phyloP scores from a whole-genome alignment of 495 filamentous ascomycete species.

The Penicillium simplicissimum region DNA sequence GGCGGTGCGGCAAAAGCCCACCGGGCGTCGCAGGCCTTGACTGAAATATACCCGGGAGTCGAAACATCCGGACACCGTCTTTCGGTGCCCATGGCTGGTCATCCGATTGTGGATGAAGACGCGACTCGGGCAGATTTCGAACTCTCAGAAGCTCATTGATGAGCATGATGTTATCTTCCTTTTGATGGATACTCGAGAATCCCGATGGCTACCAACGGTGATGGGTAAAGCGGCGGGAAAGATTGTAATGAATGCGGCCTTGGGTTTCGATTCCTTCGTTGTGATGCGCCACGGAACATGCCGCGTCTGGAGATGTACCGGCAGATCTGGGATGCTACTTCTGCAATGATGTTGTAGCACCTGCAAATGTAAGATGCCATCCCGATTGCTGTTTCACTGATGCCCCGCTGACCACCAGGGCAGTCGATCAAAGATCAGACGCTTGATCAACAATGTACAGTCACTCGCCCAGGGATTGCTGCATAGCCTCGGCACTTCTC shows the following conservation, averaged over 20 bases:
- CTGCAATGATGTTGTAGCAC: conserved; percentile 96
- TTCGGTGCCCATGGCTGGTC: conserved; percentile 92
- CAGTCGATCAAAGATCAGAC: conserved; percentile 91
- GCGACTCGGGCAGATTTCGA: conserved; percentile 69
- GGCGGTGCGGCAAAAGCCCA: conserved; percentile 84
- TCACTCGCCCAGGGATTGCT: conserved; percentile 90
- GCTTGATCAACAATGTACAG: conserved; percentile 96
- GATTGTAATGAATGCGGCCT: conserved; percentile 92
- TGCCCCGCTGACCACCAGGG: conserved; percentile 41
- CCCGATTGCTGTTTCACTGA: neutral
- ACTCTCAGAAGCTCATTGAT: conserved; percentile 68
- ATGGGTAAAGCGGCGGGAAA: conserved; percentile 94
- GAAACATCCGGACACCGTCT: conserved; percentile 74
- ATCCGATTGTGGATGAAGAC: conserved; percentile 73
- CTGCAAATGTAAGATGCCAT: conserved; percentile 73
- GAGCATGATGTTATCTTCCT: conserved; percentile 92
- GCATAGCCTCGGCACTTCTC: conserved; percentile 90
- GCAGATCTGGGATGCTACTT: conserved; percentile 90
- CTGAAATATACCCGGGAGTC: conserved; percentile 88
- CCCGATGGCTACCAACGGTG: conserved; percentile 93
- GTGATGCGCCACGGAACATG: conserved; percentile 91
- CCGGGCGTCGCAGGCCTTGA: conserved; percentile 77
- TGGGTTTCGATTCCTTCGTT: conserved; percentile 95
- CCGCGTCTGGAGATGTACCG: conserved; percentile 32
- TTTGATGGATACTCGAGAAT: conserved; percentile 94